phyloP scores from a whole-genome alignment of 345 rosid species.

The Draba incana region DNA sequence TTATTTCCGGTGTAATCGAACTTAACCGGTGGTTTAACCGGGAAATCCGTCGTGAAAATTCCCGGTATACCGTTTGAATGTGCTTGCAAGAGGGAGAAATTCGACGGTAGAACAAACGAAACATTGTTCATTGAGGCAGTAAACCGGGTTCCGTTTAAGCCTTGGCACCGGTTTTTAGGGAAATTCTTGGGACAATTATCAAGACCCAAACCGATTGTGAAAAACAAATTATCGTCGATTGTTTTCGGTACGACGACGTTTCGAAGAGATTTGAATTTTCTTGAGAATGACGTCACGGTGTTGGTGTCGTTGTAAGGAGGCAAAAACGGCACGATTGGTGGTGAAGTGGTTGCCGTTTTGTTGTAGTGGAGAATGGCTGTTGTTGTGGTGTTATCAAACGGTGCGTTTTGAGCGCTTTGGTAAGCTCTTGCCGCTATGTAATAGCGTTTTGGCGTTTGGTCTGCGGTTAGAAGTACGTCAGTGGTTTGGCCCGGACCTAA shows the following conservation, averaged over 20 bases:
- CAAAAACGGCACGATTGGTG: conserved; percentile 56
- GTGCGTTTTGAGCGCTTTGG: conserved; percentile 71
- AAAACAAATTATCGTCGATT: conserved; percentile 69
- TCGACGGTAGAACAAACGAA: conserved; percentile 76
- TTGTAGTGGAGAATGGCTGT: conserved; percentile 91
- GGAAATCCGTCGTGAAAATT: conserved; percentile 87
- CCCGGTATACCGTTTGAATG: conserved; percentile 61
- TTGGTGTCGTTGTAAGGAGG: conserved; percentile 82
- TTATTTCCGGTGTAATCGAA: conserved; percentile 89
- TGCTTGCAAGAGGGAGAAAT: conserved; percentile 76
- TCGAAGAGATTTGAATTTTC: conserved; percentile 51
- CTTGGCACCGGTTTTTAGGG: conserved; percentile 59
- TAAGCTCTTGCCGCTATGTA: conserved; percentile 85
- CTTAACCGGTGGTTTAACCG: conserved; percentile 59
- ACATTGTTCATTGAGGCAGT: conserved; percentile 85
- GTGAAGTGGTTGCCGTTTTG: conserved; percentile 37
- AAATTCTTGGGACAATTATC: conserved; percentile 67
- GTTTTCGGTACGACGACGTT: conserved; percentile 67
- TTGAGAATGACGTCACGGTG: conserved; percentile 63
- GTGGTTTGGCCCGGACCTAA: conserved; percentile 97
- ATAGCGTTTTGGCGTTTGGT: conserved; percentile 69
- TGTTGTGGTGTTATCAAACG: conserved; percentile 85
- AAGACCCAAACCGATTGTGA: conserved; percentile 80
- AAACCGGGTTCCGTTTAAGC: conserved; percentile 87
- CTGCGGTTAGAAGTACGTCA: conserved; percentile 74